A percentile compares a stretch with the other conserved stretches of the same genome.
Evolutionary conservation across 441 rosid genomes (phyloP).

Genomic region (Biscutella laevigata): DNA sequence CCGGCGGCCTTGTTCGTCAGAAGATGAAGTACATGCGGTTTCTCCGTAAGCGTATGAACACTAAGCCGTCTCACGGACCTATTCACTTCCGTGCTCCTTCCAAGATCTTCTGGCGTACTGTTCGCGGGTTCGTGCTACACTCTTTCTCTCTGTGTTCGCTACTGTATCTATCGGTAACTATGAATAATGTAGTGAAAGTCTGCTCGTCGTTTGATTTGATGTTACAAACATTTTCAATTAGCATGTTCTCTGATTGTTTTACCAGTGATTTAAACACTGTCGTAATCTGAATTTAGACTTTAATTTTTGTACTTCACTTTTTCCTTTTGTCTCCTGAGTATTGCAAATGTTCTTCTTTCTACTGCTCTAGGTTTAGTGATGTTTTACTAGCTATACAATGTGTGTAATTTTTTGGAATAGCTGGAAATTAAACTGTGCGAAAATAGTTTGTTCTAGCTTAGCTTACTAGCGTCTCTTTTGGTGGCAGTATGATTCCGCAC

Average conservation of each 20-base stretch:
- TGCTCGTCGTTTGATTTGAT: too few species aligned
- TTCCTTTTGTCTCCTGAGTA: too few species aligned
- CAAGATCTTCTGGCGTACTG: conserved; percentile 31
- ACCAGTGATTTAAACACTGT: too few species aligned
- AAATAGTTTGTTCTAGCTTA: neutral
- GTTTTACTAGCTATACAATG: neutral
- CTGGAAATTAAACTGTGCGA: neutral
- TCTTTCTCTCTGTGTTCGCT: neutral
- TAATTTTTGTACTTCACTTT: too few species aligned
- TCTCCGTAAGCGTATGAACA: conserved; percentile 31
- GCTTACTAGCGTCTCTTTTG: neutral
- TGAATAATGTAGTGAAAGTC: too few species aligned
- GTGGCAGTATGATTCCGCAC: conserved; percentile 54
- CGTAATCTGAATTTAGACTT: too few species aligned
- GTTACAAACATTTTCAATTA: neutral
- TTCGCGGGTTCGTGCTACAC: conserved; percentile 22
- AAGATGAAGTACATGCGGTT: conserved; percentile 31
- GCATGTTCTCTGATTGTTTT: too few species aligned
- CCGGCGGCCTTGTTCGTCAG: conserved; percentile 30
- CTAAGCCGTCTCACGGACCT: conserved; percentile 30
- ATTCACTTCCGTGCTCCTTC: conserved; percentile 32
- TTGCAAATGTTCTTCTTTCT: too few species aligned
- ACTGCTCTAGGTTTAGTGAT: neutral
- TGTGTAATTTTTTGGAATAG: neutral
- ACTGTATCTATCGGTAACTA: too few species aligned